phyloP scores from a whole-genome alignment of 352 stramenopile genomes.

The Globisporangium nodosum region DNA sequence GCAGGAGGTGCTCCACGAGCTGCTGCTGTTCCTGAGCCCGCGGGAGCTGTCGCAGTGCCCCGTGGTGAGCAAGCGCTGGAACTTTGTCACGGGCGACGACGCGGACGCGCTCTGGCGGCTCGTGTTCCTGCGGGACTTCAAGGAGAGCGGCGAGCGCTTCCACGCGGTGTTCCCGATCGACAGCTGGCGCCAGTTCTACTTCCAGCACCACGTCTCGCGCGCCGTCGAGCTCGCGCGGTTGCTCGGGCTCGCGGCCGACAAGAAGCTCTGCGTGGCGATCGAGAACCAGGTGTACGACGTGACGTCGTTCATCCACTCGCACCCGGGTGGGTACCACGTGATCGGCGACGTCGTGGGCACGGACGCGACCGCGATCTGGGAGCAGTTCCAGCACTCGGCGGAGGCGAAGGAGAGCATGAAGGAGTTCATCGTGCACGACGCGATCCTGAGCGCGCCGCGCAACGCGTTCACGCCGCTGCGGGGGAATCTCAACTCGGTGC shows the following conservation, averaged over 20 bases:
- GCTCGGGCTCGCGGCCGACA: constrained; percentile 23
- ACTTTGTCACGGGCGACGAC: constrained; percentile 21
- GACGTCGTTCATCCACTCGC: constrained; percentile 55
- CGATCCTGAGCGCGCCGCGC: constrained; percentile 20
- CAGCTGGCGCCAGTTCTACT: constrained; percentile 69
- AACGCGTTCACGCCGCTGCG: constrained; percentile 8
- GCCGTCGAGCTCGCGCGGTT: constrained; percentile 57
- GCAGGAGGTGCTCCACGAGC: constrained; percentile 37
- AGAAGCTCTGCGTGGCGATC: constrained; percentile 53
- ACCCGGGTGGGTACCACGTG: constrained; percentile 64
- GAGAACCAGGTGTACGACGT: constrained; percentile 63
- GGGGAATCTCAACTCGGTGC: constrained; percentile 32
- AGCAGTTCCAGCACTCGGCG: constrained; percentile 61
- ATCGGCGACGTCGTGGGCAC: constrained; percentile 67
- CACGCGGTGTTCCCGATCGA: constrained; percentile 39
- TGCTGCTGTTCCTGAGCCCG: constrained; percentile 46
- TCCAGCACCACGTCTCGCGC: constrained; percentile 56
- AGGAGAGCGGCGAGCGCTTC: constrained; percentile 45
- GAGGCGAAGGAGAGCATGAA: constrained; percentile 63
- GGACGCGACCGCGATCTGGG: constrained; percentile 61
- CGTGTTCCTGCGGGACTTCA: constrained; percentile 53
- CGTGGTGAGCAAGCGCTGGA: constrained; percentile 38
- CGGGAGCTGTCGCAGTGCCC: constrained; percentile 39
- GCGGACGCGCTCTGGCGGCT: constrained; percentile 41
- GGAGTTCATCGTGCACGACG: constrained; percentile 48